Percentiles rank a stretch among this genome's conserved stretches.
Conservation (phyloP, 345 rosid genomes). For the Raphanus sativus region DNA sequence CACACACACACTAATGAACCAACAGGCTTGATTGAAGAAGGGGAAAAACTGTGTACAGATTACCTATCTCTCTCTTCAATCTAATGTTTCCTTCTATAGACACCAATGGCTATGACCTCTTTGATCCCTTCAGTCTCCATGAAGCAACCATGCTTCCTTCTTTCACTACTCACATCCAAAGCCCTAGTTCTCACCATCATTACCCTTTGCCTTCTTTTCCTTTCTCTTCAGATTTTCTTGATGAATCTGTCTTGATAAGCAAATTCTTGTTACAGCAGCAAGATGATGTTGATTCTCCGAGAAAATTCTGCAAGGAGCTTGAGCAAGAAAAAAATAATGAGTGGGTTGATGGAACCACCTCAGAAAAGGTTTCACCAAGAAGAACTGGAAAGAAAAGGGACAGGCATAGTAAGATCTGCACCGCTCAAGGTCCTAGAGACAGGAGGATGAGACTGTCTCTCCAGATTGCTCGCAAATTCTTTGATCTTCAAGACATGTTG, state of each 20-base stretch:
- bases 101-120: conserved; percentile 35
- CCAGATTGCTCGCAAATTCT: conserved; percentile 66
- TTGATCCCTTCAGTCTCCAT: conserved; percentile 30
- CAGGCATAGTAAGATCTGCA: conserved; percentile 79
- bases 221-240: conserved; percentile 24
- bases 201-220: conserved; percentile 19
- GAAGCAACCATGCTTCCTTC: conserved; percentile 32
- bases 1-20: conserved; percentile 20
- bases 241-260: conserved; percentile 28
- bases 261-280: conserved; percentile 33
- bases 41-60: neutral
- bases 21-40: conserved; percentile 10
- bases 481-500: conserved; percentile 74
- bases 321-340: conserved; percentile 13
- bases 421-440: conserved; percentile 74
- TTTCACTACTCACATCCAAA: conserved; percentile 35
- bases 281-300: conserved; percentile 20
- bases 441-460: conserved; percentile 74
- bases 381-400: conserved; percentile 57
- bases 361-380: conserved; percentile 35
- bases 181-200: conserved; percentile 18
- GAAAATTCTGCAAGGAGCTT: conserved; percentile 17
- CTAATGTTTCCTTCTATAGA: conserved; percentile 39
- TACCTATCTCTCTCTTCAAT: conserved; percentile 29
- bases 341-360: conserved; percentile 21